Evolutionary conservation across 2,329 filamentous ascomycete genomes (phyloP), one percentile per base, ranked within the genome.

Genomic region (Chlorencoelia australis): DNA sequence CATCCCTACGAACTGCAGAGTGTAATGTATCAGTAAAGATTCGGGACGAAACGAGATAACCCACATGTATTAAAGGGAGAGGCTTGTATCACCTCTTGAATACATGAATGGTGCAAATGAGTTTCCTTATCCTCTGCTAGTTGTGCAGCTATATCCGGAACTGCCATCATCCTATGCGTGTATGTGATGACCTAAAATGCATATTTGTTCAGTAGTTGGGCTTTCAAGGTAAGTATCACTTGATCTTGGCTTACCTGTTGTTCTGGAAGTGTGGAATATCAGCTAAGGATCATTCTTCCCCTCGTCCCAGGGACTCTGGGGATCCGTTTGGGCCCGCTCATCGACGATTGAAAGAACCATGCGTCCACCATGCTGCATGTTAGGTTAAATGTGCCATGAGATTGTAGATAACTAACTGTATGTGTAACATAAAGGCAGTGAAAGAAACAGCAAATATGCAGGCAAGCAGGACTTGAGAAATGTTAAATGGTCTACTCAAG

Each of bases 81-180:
- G 35, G 17, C 10, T 16, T 38, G 11, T 29, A 38, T 24, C 30
- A 33, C 29, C 35, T 38, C 18, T 33, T 31, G 13, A 3, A 33
- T 15, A 24, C 5, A 22, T 22, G n/a, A 33, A 20, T 33, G 14
- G 21, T 37, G 30, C 13, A 41, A 11, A 13, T 30, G 13, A 15
- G 28, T 20, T 28, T 35, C 31, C 21, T 30, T 32, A 27, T 24
- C 22, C 5, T 13, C 24, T 16, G 20, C 14, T 19, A 28, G 26
- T 7, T 30, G 39, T 21, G 19, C 36, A 29, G 10, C 36, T 13
- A 29, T 31, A 30, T 39, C 36, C 17, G 18, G 16, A 17, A 36
- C 27, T 19, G 36, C 24, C 27, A 42, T 37, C 40, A 42, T 42
- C 10, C 32, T 27, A 21, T 39, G 32, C 33, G 36, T 39, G 26